phyloP scores from a whole-genome alignment of 2,329 filamentous ascomycete species.

The Penicillium sp. region DNA sequence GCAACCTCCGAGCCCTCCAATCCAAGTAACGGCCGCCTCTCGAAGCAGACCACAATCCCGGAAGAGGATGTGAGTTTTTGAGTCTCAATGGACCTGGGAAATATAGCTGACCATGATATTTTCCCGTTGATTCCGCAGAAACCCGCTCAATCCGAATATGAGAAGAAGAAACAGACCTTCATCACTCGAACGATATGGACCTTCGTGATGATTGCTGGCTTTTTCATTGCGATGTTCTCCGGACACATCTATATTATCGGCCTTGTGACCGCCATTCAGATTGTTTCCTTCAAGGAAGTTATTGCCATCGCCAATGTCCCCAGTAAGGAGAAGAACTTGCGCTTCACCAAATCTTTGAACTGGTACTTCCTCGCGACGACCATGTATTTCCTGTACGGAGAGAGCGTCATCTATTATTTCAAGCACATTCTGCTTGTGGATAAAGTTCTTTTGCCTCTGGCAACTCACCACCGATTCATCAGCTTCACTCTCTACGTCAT shows the following conservation, averaged over 20 bases:
- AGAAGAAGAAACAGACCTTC: constrained; percentile 99
- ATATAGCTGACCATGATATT: neutral
- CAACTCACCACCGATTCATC: constrained; percentile 97
- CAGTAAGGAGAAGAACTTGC: constrained; percentile 82
- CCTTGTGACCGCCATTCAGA: constrained; percentile 88
- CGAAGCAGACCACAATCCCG: constrained; percentile 33
- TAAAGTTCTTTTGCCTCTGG: constrained; percentile 84
- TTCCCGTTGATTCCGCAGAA: constrained; percentile 25
- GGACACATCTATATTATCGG: constrained; percentile 97
- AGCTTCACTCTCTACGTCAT: constrained; percentile 98
- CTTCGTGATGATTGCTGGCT: constrained; percentile 91
- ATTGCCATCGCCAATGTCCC: constrained; percentile 96
- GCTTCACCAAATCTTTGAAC: constrained; percentile 93
- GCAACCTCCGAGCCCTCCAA: constrained; percentile 50
- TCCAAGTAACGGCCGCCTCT: constrained; percentile 45
- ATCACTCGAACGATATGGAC: constrained; percentile 97
- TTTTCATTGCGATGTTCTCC: constrained; percentile 89
- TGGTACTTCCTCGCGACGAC: constrained; percentile 99
- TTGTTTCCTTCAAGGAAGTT: constrained; percentile 98
- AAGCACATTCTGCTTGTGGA: constrained; percentile 98
- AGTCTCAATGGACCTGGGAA: neutral
- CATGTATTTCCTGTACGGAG: constrained; percentile 99
- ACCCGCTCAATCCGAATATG: constrained; percentile 66
- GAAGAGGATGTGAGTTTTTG: constrained; percentile 34
- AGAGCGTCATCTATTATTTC: constrained; percentile 99